Percentiles rank a stretch among this genome's conserved stretches.
phyloP scores from a whole-genome alignment of 306 rosid species.

The Dalbergia cochinchinensis region DNA sequence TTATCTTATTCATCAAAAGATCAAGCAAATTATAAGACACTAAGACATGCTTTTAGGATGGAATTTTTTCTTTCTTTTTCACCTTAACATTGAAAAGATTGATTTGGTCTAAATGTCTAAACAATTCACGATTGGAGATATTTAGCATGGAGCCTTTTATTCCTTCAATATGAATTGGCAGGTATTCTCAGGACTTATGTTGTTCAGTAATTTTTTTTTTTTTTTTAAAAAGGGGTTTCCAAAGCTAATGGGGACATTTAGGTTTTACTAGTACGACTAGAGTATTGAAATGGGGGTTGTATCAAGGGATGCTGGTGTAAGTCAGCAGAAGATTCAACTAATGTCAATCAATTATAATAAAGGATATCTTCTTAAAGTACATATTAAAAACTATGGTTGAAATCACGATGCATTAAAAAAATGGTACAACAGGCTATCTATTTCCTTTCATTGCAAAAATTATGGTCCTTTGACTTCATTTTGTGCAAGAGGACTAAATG shows the following conservation, averaged over 20 bases:
- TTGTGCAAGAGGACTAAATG: slow-evolving; percentile 30
- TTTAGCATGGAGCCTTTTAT: slow-evolving; percentile 14
- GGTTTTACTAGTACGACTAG: too few relatives aligned
- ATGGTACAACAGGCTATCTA: slow-evolving; percentile 21
- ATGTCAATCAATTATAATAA: background rate
- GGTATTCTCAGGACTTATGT: too few relatives aligned
- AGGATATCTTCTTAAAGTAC: slow-evolving; percentile 25
- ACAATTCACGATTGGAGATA: background rate
- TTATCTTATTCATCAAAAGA: slow-evolving; percentile 18
- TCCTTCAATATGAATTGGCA: slow-evolving; percentile 1
- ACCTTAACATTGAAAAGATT: slow-evolving; percentile 16
- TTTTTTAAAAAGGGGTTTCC: too few relatives aligned
- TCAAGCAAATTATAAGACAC: slow-evolving; percentile 12
- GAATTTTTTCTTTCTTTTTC: background rate
- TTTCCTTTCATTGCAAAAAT: slow-evolving; percentile 7
- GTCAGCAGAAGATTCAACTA: too few relatives aligned
- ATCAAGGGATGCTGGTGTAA: too few relatives aligned
- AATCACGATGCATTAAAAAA: slow-evolving; percentile 24
- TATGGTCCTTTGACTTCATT: slow-evolving; percentile 32
- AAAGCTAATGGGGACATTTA: too few relatives aligned
- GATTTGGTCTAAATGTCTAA: slow-evolving; percentile 18
- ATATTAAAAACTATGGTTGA: background rate
- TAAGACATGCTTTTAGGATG: slow-evolving; percentile 12
- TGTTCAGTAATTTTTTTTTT: too few relatives aligned
- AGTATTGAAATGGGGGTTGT: too few relatives aligned